phyloP scores from a whole-genome alignment of 176 grass and related monocot genomes.

The Cymbopogon citratus region DNA sequence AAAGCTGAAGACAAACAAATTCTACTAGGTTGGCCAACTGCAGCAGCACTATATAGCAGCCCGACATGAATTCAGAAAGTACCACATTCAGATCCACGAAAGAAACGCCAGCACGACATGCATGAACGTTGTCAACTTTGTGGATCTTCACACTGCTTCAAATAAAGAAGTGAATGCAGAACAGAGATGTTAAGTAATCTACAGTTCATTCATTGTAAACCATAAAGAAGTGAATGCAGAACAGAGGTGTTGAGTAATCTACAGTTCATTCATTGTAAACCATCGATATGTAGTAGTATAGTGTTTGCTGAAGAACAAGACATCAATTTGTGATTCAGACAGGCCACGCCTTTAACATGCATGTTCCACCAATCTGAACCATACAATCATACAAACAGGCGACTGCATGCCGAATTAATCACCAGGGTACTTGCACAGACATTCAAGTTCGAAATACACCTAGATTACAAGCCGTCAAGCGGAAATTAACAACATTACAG shows the following conservation, averaged over 20 bases:
- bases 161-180: not conserved
- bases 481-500: conserved; percentile 34
- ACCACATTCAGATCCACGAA: not conserved
- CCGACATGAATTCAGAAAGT: not conserved
- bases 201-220: not conserved
- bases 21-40: too few species aligned
- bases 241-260: too few species aligned
- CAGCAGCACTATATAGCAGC: too few species aligned
- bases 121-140: not conserved
- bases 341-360: not conserved
- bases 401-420: conserved; percentile 16
- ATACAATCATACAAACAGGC: conserved; percentile 25
- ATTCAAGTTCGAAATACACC: conserved; percentile 19
- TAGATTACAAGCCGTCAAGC: not conserved
- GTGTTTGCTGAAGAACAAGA: not conserved
- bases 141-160: not conserved
- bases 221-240: too few species aligned
- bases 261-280: not conserved
- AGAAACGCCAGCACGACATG: not conserved
- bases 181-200: too few species aligned
- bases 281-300: not conserved
- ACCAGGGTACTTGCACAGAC: not conserved
- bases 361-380: conserved; percentile 18
- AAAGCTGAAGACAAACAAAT: too few species aligned
- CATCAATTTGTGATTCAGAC: not conserved